Conservation (phyloP, 805 yeast genomes). For the Cyberlindnera maritima region DNA sequence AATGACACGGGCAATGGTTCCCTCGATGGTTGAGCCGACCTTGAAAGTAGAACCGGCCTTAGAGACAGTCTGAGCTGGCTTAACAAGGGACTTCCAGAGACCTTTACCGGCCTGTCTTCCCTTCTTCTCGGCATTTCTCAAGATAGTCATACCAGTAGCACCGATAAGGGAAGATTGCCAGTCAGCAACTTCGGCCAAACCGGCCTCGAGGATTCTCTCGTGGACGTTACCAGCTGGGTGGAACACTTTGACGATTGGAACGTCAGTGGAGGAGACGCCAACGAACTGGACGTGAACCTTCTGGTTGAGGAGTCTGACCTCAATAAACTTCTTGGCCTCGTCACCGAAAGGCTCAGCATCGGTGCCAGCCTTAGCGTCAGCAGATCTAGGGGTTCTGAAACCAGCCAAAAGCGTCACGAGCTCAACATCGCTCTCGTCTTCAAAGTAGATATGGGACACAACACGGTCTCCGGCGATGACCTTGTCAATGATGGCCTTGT, state of each 20-base stretch:
- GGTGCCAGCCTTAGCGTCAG: constrained; percentile 35
- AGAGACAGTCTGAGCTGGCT: constrained; percentile 19
- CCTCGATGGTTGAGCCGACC: constrained; percentile 51
- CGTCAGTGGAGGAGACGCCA: constrained; percentile 62
- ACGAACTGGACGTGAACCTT: constrained; percentile 53
- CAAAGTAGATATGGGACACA: constrained; percentile 52
- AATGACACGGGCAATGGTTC: constrained; percentile 56
- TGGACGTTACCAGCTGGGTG: constrained; percentile 81
- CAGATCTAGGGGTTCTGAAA: constrained; percentile 66
- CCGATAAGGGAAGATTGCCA: constrained; percentile 78
- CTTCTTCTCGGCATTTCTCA: constrained; percentile 62
- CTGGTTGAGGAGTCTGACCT: constrained; percentile 59
- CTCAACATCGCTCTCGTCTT: constrained; percentile 49
- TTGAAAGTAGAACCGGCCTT: constrained; percentile 30
- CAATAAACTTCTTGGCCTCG: constrained; percentile 63
- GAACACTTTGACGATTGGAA: constrained; percentile 52
- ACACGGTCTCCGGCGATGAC: constrained; percentile 79
- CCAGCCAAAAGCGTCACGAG: constrained; percentile 72
- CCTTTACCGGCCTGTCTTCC: constrained; percentile 59
- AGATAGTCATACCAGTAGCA: constrained; percentile 52
- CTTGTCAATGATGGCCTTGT: constrained; percentile 62
- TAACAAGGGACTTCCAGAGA: constrained; percentile 46
- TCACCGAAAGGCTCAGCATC: constrained; percentile 61
- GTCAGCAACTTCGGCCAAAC: constrained; percentile 73
- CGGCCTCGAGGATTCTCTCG: constrained; percentile 61